These are phyloP conservation scores for Panicum hallii DNA, from an alignment of 202 grass and related monocot species.

Conservation along the genomic window DNA sequence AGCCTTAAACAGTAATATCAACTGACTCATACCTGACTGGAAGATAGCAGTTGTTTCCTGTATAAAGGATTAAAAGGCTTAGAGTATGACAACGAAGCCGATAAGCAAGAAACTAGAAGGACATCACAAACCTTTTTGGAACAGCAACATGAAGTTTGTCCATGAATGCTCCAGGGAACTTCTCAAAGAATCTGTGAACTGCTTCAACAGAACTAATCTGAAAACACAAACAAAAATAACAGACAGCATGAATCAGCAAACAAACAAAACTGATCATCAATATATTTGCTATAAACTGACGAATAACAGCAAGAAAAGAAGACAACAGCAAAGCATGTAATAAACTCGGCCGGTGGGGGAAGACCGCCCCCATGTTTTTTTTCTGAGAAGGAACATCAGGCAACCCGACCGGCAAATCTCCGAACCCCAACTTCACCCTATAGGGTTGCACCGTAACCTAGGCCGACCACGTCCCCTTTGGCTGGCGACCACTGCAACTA, in stretches of 20 bases:
- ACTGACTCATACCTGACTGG: constrained; percentile 61
- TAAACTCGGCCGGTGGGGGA: too few species aligned
- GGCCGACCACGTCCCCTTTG: too few species aligned
- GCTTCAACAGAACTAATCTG: constrained; percentile 90
- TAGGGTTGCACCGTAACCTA: too few species aligned
- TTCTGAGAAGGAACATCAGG: too few species aligned
- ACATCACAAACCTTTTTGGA: constrained; percentile 66
- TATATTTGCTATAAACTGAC: constrained; percentile 2
- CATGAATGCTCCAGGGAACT: constrained; percentile 94
- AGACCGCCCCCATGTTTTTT: too few species aligned
- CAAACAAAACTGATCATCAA: not conserved
- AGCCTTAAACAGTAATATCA: not conserved
- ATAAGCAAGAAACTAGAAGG: constrained; percentile 34
- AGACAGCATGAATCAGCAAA: constrained; percentile 41
- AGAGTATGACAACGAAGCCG: constrained; percentile 31
- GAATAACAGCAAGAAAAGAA: not conserved
- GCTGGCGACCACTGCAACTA: too few species aligned
- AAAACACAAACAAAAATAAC: constrained; percentile 31
- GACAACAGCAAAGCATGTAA: constrained; percentile 19
- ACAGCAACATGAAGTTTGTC: constrained; percentile 72
- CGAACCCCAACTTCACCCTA: too few species aligned
- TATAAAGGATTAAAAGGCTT: constrained; percentile 52
- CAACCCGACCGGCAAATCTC: too few species aligned
- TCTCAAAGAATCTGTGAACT: constrained; percentile 89
- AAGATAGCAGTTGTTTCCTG: constrained; percentile 76